Evolutionary conservation across 225 moss, liverwort and hornwort species (phyloP), one percentile per base, ranked within the genome.

Genomic region (Polytrichum commune): DNA sequence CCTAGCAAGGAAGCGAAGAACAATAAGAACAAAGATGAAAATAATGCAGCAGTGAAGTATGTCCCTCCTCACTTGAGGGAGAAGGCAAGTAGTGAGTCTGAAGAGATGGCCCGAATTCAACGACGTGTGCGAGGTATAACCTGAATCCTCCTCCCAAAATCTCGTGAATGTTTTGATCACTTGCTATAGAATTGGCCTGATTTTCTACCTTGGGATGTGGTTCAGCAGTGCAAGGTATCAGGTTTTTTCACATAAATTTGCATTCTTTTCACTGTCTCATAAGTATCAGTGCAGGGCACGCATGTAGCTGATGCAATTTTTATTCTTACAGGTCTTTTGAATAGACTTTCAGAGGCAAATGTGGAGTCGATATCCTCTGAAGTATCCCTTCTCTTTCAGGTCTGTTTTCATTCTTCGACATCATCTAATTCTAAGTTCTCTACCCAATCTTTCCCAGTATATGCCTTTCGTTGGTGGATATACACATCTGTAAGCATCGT

Each of bases 351-450:
- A 19, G 98, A 95, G 80, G 87, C 87, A 38, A 98, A 95, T 69
- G 90, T 98, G 83, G 98, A 98, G 75, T 86, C 95, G 62, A 93
- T 98, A 54, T 82, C 89, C n/a, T 85, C 91, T 8, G 98, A 98
- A 63, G 76, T 95, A 69, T 87, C 95, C n/a, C 77, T 83, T 20
- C 83, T 95, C 67, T 93, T 90, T 74, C 98, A 98, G 93, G 98
- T 98, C 22, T 72, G 53, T 72, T 26, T 25, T 29, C 26, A 58
- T 63, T 54, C 70, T 26, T 38, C 38, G 13, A 23, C 58, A 58
- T 58, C 58, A 58, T 23, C n/a, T 23, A 6, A 8, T 58, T 58
- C n/a, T 58, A 38, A 8, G 38, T 38, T 38, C 1, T 38, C 38
- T 10, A 38, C 9, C 38, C 13, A 38, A 38, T 38, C 38, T 38